phyloP scores from a whole-genome alignment of 371 early-diverging fungal species.

The Phascolomyces articulosus region DNA sequence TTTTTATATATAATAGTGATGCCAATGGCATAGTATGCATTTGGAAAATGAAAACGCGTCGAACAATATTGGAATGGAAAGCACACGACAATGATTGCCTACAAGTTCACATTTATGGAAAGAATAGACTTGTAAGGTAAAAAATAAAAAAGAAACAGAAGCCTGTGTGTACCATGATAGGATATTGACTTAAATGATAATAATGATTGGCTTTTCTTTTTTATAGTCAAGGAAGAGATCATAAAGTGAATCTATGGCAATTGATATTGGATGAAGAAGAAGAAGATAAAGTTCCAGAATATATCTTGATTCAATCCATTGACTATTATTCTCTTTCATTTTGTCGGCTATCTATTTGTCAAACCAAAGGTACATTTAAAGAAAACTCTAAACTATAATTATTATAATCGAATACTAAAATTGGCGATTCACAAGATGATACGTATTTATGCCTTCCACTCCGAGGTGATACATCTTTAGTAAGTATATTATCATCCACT shows the following conservation, averaged over 20 bases:
- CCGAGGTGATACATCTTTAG: slow-evolving; percentile 30
- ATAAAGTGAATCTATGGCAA: slow-evolving; percentile 50
- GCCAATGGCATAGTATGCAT: slow-evolving; percentile 39
- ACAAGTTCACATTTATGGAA: slow-evolving; percentile 17
- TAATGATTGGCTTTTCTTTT: background rate
- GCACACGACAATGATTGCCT: slow-evolving; percentile 43
- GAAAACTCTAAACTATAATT: background rate
- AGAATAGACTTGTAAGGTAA: slow-evolving; percentile 31
- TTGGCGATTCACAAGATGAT: background rate
- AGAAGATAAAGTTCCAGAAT: slow-evolving; percentile 8
- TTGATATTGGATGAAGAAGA: slow-evolving; percentile 16
- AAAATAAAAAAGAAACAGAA: slow-evolving; percentile 3
- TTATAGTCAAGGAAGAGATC: slow-evolving; percentile 55
- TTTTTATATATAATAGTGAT: slow-evolving; percentile 36
- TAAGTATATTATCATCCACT: slow-evolving; percentile 13
- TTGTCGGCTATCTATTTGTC: slow-evolving; percentile 41
- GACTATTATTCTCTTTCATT: slow-evolving; percentile 43
- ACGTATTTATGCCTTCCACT: slow-evolving; percentile 30
- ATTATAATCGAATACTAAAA: background rate
- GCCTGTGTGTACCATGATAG: background rate
- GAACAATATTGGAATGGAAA: slow-evolving; percentile 41
- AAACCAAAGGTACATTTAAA: slow-evolving; percentile 12
- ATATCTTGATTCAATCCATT: slow-evolving; percentile 20
- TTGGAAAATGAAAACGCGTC: slow-evolving; percentile 43
- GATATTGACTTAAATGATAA: background rate